Evolutionary conservation across 805 yeast genomes (phyloP).

Genomic region (Saturnispora sanitii): DNA sequence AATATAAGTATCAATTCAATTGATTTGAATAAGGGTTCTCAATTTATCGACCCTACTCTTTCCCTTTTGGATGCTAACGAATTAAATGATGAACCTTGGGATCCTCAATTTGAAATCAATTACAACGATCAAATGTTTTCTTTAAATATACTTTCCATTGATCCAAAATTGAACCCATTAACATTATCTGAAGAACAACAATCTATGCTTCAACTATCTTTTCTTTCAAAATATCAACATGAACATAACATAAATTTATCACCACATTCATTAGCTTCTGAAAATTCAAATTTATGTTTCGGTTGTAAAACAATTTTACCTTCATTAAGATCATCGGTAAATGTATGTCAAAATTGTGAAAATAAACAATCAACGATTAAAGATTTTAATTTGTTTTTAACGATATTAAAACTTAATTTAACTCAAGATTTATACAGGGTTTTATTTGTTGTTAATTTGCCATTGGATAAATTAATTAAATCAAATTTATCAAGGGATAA

Average conservation of each 20-base stretch:
- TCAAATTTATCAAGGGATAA: conserved; percentile 17
- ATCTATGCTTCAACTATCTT: conserved; percentile 15
- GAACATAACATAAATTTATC: conserved; percentile 14
- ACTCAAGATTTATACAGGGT: conserved; percentile 20
- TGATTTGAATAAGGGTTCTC: conserved; percentile 5
- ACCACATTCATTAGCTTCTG: conserved; percentile 12
- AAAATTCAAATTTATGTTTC: conserved; percentile 12
- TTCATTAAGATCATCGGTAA: conserved; percentile 10
- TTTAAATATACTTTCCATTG: conserved; percentile 18
- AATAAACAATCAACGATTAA: conserved; percentile 18
- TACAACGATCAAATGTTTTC: conserved; percentile 16
- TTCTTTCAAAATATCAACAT: conserved; percentile 16
- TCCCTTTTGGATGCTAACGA: conserved; percentile 10
- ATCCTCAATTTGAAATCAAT: conserved; percentile 13
- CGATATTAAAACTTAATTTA: conserved; percentile 19
- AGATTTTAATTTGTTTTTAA: conserved; percentile 19
- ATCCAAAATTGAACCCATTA: conserved; percentile 18
- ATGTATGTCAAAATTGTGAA: conserved; percentile 21
- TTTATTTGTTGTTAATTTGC: conserved; percentile 16
- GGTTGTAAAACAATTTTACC: conserved; percentile 11
- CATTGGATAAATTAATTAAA: conserved; percentile 16
- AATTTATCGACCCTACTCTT: conserved; percentile 12
- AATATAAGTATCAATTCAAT: neutral
- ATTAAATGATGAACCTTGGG: conserved; percentile 8
- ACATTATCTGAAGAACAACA: conserved; percentile 17